Base-by-base conservation (phyloP, 257 asterid genomes). In the Misopates orontium region DNA sequence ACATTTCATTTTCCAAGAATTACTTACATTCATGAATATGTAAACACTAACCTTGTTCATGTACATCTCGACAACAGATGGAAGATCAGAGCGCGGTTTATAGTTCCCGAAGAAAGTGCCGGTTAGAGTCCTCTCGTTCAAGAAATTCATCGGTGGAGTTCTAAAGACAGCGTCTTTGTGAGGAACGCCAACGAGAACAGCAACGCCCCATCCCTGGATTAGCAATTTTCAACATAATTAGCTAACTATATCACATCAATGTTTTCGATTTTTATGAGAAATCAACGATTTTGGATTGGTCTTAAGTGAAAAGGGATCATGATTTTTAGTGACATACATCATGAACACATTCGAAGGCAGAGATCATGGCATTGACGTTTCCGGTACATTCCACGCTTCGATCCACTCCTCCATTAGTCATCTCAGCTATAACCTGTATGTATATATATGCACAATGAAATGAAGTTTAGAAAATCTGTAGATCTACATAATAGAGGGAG, bases 311-410 rank as follows among this genome's bases (percentile, higher is more conserved):
- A 7, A 3, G 45, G n/a, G n/a, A n/a, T n/a, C n/a, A 61, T 16
- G 7, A 39, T 13, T 18, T 5, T 17, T 1, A 21, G n/a, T 42
- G 54, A 22, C 81, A 20, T 74, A 84, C 93, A 73, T 87, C 95
- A 47, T 85, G 96, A 68, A 87, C 92, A 52, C 96, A 87, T 74
- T 90, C 97, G 36, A 87, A 90, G 31, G 97, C 92, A 8, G 96
- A 87, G 78, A 90, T 84, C 95, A 85, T 87, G 25, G 95, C 86
- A 16, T 64, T 79, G 77, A 81, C 12, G 69, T 90, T 83, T 44
- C 96, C 96, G 0, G 93, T 90, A 55, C 97, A 85, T 42, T 90
- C 96, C 0, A 90, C 84, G 44, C 97, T 90, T 10, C 93, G 75
- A 44, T 88, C 95, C 56, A 85, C 96, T 70, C 93, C 96, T 39